Percentiles rank a stretch among this genome's conserved stretches.
Evolutionary conservation across 202 grass and related monocot genomes (phyloP).

Genomic region (Schoenoplectus triqueter): DNA sequence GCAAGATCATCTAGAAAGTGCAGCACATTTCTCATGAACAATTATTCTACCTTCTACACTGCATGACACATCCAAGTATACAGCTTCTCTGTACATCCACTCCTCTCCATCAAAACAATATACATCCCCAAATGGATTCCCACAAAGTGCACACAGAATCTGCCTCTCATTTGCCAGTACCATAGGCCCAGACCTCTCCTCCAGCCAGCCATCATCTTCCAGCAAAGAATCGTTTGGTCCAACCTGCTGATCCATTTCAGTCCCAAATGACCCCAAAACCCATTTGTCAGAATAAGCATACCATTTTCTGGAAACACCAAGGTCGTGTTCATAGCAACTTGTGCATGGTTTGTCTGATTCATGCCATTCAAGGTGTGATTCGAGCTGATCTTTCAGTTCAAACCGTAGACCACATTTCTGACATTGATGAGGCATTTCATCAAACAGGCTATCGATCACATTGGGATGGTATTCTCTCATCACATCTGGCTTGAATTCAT

Average conservation of each 20-base stretch:
- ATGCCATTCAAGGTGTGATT: conserved; percentile 51
- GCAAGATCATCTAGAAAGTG: conserved; percentile 61
- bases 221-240: conserved; percentile 44
- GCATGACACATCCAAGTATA: conserved; percentile 55
- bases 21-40: conserved; percentile 46
- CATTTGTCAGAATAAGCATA: conserved; percentile 55
- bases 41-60: conserved; percentile 41
- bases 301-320: conserved; percentile 58
- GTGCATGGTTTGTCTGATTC: conserved; percentile 47
- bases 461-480: conserved; percentile 68
- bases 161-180: conserved; percentile 90
- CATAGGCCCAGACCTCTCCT: conserved; percentile 62
- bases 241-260: conserved; percentile 36
- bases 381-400: conserved; percentile 59
- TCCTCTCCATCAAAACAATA: conserved; percentile 62
- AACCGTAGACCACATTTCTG: conserved; percentile 71
- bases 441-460: conserved; percentile 72
- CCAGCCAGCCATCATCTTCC: conserved; percentile 49
- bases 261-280: conserved; percentile 48
- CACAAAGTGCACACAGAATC: conserved; percentile 83
- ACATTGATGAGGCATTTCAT: conserved; percentile 69
- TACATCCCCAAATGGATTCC: conserved; percentile 81
- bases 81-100: conserved; percentile 91
- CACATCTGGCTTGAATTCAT: conserved; percentile 74
- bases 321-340: conserved; percentile 40